These are phyloP conservation scores for Aspergillus pseudotamarii DNA, from an alignment of 2,329 filamentous ascomycete genomes.

Conservation along the genomic window DNA sequence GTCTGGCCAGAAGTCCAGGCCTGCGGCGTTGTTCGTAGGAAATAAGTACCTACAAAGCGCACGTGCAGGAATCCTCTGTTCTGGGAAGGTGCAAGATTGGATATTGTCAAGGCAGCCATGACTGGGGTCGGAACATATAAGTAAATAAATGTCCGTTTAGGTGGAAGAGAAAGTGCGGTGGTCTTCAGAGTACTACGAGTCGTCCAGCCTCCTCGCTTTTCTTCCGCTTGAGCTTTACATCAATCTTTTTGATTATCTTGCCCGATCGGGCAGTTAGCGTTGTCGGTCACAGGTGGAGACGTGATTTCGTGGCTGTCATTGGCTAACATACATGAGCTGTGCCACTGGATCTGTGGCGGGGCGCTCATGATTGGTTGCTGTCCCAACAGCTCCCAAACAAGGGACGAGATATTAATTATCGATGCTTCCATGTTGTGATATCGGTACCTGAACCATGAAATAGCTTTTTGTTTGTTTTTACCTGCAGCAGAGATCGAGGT, in stretches of 20 bases:
- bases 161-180: not conserved
- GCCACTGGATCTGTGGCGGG: constrained; percentile 6
- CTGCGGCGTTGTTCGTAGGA: not conserved
- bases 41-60: not conserved
- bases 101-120: constrained; percentile 2
- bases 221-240: constrained; percentile 2
- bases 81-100: not conserved
- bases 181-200: constrained; percentile 7
- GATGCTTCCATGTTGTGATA: not conserved
- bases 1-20: not conserved
- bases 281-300: not conserved
- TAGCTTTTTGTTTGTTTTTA: not conserved
- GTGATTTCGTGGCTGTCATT: constrained; percentile 4
- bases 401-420: not conserved
- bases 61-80: not conserved
- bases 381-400: not conserved
- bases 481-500: not conserved
- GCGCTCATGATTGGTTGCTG: not conserved
- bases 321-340: not conserved
- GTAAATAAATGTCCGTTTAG: not conserved
- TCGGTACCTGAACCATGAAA: not conserved
- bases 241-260: constrained; percentile 7
- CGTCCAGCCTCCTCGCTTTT: constrained; percentile 24
- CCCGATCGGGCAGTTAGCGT: constrained; percentile 11
- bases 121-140: not conserved